Evolutionary conservation across 208 protist species (phyloP), one percentile per base, ranked within the genome.

Genomic region (Trypanosoma cruzi): DNA sequence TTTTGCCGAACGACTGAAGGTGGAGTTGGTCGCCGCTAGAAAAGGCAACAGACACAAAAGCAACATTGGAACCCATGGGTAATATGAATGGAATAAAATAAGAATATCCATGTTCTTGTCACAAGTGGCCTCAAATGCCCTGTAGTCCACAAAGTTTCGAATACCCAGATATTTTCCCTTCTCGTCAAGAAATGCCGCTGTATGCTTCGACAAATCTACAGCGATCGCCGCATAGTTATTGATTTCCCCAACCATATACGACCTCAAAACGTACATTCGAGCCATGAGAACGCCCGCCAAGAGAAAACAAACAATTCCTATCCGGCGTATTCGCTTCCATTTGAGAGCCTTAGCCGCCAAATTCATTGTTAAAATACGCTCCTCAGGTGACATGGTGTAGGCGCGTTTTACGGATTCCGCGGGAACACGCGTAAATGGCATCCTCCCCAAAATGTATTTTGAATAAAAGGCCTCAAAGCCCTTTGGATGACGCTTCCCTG

Each of bases 51-150:
- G 80, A 65, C 79, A 88, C 58, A 94, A 73, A 40, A 94, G 61
- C 49, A 91, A 58, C 85, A 94, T 94, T 48, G 88, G 83, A 56
- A 91, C 71, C 83, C 80, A 91, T 49, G 88, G 88, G 73, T 88
- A 94, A 77, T 89, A 89, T 16, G 80, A 66, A 36, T 66, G 59
- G 42, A 90, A 65, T 53, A 61, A 42, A 28, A 94, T 67, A 44
- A 94, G 26, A 24, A 94, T 66, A 64, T 91, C 88, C 42, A 85
- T 86, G 20, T 80, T 73, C 18, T 75, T 75, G 44, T 90, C 82
- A 77, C 81, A 86, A 4, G 64, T 72, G 57, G 73, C 68, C 73
- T 86, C 84, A 71, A 94, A 91, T 6, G 77, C 50, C 26, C 73
- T 63, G 63, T 78, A 94, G 73, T 94, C 88, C 44, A 94, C 74